Evolutionary conservation across 441 rosid species (phyloP), one percentile per base, ranked within the genome.

Genomic region (Manihot esculenta): DNA sequence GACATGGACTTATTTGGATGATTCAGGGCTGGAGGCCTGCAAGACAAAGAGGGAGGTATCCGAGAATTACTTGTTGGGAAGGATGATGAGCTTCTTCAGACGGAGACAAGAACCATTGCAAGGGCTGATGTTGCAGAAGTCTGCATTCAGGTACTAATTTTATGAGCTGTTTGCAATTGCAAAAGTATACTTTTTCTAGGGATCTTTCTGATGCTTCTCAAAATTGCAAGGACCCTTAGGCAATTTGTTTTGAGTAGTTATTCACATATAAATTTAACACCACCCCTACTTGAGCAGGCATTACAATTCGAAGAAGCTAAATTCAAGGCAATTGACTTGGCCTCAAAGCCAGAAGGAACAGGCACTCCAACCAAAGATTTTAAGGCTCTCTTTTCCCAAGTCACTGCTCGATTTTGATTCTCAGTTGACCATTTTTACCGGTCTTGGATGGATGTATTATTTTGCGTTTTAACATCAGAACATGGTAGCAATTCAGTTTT

Each of bases 71-170:
- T 94, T 72, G 78, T 92, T 24, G 96, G 97, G 56, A 92, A 94
- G 83, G 94, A 94, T 62, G 98, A 94, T 44, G 99, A 90, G 84
- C 94, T 94, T 84, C 97, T 90, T 75, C 81, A 89, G 80, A 89
- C 97, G 17, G 91, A 87, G 55, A 89, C 92, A 15, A 89, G 78
- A 79, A 76, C 89, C 24, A 87, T 94, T 26, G 80, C 92, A 0
- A 86, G 99, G 77, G 84, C 88, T 61, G 99, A 94, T 80, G 96
- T 92, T 61, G 98, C 98, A 1, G 97, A 94, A 90, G 98, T 89
- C 70, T 89, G 98, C 84, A 75, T 89, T 75, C 99, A 92, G 98
- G 99, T 94, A 73, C 55, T 23, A 10, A 27, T 68, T 35, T 35
- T 11, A n/a, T 11, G 15, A 41, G 47, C 9, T 13, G 38, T 20